Evolutionary conservation across 805 yeast genomes (phyloP), one percentile per base, ranked within the genome.

Genomic region (Starmera caribaea): DNA sequence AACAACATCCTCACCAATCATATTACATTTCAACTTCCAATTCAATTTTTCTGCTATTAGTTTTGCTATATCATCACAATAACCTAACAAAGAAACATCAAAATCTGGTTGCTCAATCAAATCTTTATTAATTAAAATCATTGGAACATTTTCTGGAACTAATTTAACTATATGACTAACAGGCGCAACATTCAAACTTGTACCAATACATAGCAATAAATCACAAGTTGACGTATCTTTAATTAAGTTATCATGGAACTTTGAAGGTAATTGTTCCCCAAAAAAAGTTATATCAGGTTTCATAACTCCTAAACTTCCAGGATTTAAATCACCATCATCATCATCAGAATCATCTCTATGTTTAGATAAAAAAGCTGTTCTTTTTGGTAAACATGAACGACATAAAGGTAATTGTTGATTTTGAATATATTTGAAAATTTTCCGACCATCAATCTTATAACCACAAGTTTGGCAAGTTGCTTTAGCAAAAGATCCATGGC

Each of bases 231-330:
- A 50, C 7, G 79, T 66, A 54, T 89, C 96, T 34, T 70, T 68
- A 33, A 66, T 63, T 26, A 79, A 71, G 27, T 65, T 57, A 35
- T 71, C 69, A 49, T 86, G 89, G 53, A 81, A 88, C 36, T 68
- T 59, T 12, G 67, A 66, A 1, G 96, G 96, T 42, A 88, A 65
- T 13, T 79, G 75, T 57, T 88, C 96, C 13, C 95, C 95, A 49
- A 88, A 88, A 54, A 88, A 88, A 0, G 95, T 87, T 44, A 88
- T 88, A 55, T 88, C 95, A 0, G 97, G 97, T 57, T 89, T 88
- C 73, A 85, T 70, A 3, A 87, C 90, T 13, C 96, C 96, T 54
- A 61, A 76, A 8, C 82, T 71, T 49, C 74, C 72, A 2, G 60
- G 59, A 5, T 38, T 38, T 16, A 26, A 49, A 15, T 50, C 51